Percentiles rank a stretch among this genome's conserved stretches.
phyloP scores from a whole-genome alignment of 345 rosid species.

The Populus davidiana region DNA sequence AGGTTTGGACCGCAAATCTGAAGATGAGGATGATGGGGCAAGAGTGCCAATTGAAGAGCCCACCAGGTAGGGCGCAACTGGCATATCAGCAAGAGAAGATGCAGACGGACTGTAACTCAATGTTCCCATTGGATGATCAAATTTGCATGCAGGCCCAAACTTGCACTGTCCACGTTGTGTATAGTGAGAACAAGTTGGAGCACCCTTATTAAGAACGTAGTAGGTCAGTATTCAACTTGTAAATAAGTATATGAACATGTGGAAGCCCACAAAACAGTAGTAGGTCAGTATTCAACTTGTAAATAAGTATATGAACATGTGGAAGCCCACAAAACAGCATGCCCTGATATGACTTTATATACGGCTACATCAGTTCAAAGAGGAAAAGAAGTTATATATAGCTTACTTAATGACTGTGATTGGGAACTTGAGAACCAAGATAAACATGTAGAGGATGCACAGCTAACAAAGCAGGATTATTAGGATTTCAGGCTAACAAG shows the following conservation, averaged over 20 bases:
- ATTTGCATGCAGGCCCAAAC: constrained; percentile 48
- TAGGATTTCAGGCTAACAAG: neutral
- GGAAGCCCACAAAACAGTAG: neutral
- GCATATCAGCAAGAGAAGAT: constrained; percentile 77
- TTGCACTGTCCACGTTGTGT: constrained; percentile 35
- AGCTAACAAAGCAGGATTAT: neutral
- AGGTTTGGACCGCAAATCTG: constrained; percentile 58
- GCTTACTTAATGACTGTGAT: neutral
- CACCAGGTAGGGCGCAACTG: constrained; percentile 63
- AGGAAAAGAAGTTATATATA: neutral
- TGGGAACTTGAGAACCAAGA: neutral
- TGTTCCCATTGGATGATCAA: constrained; percentile 63
- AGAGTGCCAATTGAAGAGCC: constrained; percentile 66
- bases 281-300: neutral
- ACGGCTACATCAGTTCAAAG: neutral
- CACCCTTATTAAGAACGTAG: constrained; percentile 16
- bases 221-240: neutral
- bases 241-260: neutral
- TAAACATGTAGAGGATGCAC: neutral
- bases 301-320: neutral
- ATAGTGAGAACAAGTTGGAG: constrained; percentile 27
- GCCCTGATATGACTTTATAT: neutral
- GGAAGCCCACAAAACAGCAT: neutral
- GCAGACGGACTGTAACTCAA: constrained; percentile 71
- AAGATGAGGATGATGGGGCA: constrained; percentile 63